phyloP scores from a whole-genome alignment of 768 basidiomycete genomes.

The Vishniacozyma victoriae region DNA sequence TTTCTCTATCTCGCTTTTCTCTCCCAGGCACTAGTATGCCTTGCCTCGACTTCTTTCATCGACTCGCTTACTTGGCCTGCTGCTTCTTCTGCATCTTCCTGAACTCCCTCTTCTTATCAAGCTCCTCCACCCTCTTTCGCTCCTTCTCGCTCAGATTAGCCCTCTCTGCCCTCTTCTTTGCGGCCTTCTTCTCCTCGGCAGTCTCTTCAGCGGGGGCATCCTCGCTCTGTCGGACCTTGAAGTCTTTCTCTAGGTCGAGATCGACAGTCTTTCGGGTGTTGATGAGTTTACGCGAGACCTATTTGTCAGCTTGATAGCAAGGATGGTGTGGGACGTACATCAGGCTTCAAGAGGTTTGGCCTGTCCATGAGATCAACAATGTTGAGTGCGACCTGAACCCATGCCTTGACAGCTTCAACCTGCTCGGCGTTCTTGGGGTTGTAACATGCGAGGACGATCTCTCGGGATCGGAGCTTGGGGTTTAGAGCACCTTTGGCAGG shows the following conservation, averaged over 20 bases:
- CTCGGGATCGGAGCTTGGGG: conserved; percentile 59
- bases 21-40: too few relatives aligned
- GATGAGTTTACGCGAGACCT: conserved; percentile 67
- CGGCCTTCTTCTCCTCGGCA: conserved; percentile 40
- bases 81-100: conserved; percentile 43
- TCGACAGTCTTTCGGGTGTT: conserved; percentile 68
- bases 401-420: conserved; percentile 54
- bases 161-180: conserved; percentile 41
- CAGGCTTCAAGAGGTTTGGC: conserved; percentile 60
- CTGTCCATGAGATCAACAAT: conserved; percentile 64
- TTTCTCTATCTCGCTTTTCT: too few relatives aligned
- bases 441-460: conserved; percentile 63
- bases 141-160: conserved; percentile 41
- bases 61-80: conserved; percentile 8
- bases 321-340: conserved; percentile 44
- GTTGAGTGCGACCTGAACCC: conserved; percentile 66
- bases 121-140: conserved; percentile 34
- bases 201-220: conserved; percentile 36
- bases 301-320: not conserved
- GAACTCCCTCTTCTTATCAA: conserved; percentile 45
- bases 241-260: conserved; percentile 51
- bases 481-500: conserved; percentile 55
- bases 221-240: conserved; percentile 42
- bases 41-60: too few relatives aligned
- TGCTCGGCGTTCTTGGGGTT: conserved; percentile 53